A percentile compares a stretch with the other conserved stretches of the same genome.
Conservation (phyloP, 345 rosid genomes). For the Moringa oleifera region DNA sequence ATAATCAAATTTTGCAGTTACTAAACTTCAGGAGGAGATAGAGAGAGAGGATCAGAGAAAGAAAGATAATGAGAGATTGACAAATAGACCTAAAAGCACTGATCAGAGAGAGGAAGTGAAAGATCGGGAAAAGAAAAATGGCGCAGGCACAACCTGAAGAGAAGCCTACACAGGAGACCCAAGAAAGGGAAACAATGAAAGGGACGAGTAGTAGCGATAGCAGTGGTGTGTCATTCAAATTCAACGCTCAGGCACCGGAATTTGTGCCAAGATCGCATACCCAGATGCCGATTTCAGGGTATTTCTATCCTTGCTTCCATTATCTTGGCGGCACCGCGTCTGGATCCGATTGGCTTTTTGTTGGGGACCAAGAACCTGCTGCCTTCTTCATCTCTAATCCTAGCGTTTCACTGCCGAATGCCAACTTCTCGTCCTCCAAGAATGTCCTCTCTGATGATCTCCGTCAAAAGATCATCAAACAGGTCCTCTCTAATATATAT, state of each 20-base stretch:
- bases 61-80: too few species aligned
- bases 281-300: slow-evolving; percentile 51
- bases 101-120: neutral
- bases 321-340: slow-evolving; percentile 42
- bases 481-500: slow-evolving; percentile 36
- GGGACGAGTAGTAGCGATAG: slow-evolving; percentile 17
- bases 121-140: slow-evolving; percentile 29
- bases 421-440: slow-evolving; percentile 34
- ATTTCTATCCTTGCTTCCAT: slow-evolving; percentile 62
- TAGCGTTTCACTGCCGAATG: slow-evolving; percentile 36
- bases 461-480: slow-evolving; percentile 76
- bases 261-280: slow-evolving; percentile 69
- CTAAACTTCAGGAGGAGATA: slow-evolving; percentile 31
- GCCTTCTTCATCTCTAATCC: slow-evolving; percentile 48
- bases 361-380: slow-evolving; percentile 63
- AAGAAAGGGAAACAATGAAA: slow-evolving; percentile 24
- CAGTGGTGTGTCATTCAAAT: slow-evolving; percentile 53
- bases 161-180: slow-evolving; percentile 22
- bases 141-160: slow-evolving; percentile 48
- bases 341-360: slow-evolving; percentile 74
- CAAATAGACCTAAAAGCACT: too few species aligned
- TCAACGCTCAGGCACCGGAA: slow-evolving; percentile 91
- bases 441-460: slow-evolving; percentile 67
- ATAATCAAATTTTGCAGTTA: slow-evolving; percentile 31
- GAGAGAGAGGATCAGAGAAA: too few species aligned